Base-by-base conservation (phyloP, 2,329 filamentous ascomycete genomes). In the Grosmannia serpens region DNA sequence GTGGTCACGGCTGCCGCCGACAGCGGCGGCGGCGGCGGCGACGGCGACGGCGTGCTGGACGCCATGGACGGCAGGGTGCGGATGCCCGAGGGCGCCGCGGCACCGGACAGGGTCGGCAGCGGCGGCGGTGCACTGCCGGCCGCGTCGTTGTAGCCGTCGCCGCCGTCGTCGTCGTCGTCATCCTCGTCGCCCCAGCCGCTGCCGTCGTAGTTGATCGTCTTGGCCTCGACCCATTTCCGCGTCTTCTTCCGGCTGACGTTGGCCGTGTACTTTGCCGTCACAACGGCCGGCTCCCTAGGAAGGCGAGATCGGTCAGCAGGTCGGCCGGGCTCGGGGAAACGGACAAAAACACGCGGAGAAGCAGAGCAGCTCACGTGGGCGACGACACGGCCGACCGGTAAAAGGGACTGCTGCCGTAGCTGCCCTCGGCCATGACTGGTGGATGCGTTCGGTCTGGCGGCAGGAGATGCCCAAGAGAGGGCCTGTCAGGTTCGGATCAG, bases 201-300 rank as follows among this genome's bases (percentile, higher is more conserved):
- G 62, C 91, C 92, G 67, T 92, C 91, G 68, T 97, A 97, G 68
- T 84, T 88, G 65, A 88, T 85, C 60, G 84, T 79, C 71, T 91
- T 92, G 41, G 92, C 92, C 67, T 95, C 87, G 44, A 92, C 87
- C 92, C 92, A 97, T 81, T 95, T 95, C 73, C 86, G 88, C 58
- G 91, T 96, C 75, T 95, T 95, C 58, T 85, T 82, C 62, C 92
- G 85, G 73, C 89, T 92, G 54, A 96, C 85, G 70, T 96, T 95
- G 56, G 90, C 83, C 70, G 88, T 87, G 73, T 91, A 96, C 29
- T 72, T 67, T 47, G 64, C 55, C 8, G 66, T 49, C 17, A 67
- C 31, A n/a, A 24, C 15, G 24, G 17, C 22, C 11, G 61, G 22
- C 63, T 61, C 55, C 44, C 56, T 10, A 65, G 61, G 24, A 62